Evolutionary conservation across 1,284 basidiomycete species (phyloP).

Genomic region (Irpex lacteus): DNA sequence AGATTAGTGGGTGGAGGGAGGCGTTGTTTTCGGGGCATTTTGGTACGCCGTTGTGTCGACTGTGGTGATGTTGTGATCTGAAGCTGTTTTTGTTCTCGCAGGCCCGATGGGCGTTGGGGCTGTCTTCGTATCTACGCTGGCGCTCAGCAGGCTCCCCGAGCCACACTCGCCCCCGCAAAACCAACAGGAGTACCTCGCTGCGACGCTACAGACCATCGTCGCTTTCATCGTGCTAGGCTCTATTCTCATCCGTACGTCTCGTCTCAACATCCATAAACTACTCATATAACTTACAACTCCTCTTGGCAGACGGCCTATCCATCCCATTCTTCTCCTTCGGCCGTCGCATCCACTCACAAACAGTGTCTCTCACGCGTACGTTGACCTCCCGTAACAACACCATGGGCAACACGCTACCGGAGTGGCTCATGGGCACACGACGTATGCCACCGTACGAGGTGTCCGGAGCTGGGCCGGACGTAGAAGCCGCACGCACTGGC

Average conservation of each 20-base stretch:
- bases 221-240: conserved; percentile 84
- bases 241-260: conserved; percentile 69
- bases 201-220: conserved; percentile 78
- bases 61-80: too few relatives aligned
- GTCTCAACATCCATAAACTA: too few relatives aligned
- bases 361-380: conserved; percentile 32
- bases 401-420: conserved; percentile 30
- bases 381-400: conserved; percentile 23
- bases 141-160: conserved; percentile 62
- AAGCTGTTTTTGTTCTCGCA: conserved; percentile 33
- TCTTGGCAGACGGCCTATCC: conserved; percentile 71
- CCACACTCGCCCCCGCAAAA: conserved; percentile 56
- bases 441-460: conserved; percentile 22
- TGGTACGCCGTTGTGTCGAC: too few relatives aligned
- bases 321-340: conserved; percentile 85
- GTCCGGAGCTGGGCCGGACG: conserved; percentile 12
- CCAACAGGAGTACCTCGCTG: conserved; percentile 69
- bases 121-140: conserved; percentile 82
- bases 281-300: background rate
- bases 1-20: conserved; percentile 76
- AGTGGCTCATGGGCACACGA: conserved; percentile 48
- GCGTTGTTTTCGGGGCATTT: conserved; percentile 89
- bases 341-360: conserved; percentile 62
- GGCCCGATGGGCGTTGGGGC: conserved; percentile 73
- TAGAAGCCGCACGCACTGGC: conserved; percentile 13